Percentiles rank a stretch among this genome's conserved stretches.
Evolutionary conservation across 495 filamentous ascomycete genomes (phyloP).

Genomic region (Cryomyces minteri): DNA sequence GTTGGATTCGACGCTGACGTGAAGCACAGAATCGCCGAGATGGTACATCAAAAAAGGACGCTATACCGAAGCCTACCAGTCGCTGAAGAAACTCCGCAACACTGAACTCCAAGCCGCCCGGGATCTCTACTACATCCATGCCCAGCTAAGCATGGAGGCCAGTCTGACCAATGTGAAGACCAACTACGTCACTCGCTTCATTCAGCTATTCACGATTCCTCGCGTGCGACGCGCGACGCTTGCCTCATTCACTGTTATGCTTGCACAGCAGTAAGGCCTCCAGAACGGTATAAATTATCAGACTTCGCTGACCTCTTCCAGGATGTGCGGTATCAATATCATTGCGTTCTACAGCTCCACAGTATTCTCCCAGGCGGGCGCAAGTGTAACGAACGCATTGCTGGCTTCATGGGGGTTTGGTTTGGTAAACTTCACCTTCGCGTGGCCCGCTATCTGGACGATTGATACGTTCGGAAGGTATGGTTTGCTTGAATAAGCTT

Average conservation of each 20-base stretch:
- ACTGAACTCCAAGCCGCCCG: constrained; percentile 8
- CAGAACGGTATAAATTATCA: constrained; percentile 29
- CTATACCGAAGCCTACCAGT: constrained; percentile 3
- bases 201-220: constrained; percentile 53
- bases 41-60: constrained; percentile 6
- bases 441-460: constrained; percentile 8
- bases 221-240: constrained; percentile 49
- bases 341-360: constrained; percentile 11
- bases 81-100: constrained; percentile 4
- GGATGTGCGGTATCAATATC: constrained; percentile 13
- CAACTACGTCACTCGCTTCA: constrained; percentile 34
- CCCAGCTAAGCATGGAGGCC: constrained; percentile 1
- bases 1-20: too few relatives aligned
- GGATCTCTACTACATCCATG: constrained; percentile 9
- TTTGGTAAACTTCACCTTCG: constrained; percentile 7
- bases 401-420: constrained; percentile 8
- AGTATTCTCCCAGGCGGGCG: constrained; percentile 6
- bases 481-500: constrained; percentile 11
- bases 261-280: constrained; percentile 55
- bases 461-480: constrained; percentile 11
- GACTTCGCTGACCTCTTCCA: not conserved
- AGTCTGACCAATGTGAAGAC: not conserved
- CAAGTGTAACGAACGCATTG: constrained; percentile 1
- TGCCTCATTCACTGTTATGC: constrained; percentile 47
- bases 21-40: constrained; percentile 8